phyloP scores from a whole-genome alignment of 257 asterid genomes.

The Nicotiana paniculata region DNA sequence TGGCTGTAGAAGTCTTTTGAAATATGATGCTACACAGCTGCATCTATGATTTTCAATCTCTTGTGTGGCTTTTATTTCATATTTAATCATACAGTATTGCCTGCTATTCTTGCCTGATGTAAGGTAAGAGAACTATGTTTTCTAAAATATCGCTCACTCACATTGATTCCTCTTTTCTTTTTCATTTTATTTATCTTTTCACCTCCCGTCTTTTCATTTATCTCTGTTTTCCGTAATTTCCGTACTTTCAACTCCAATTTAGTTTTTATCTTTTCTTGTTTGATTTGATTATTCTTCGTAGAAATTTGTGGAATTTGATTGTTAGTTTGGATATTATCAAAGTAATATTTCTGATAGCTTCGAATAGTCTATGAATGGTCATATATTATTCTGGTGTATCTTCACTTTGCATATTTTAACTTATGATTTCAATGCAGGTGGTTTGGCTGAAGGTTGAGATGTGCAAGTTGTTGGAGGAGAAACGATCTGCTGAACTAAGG shows the following conservation, averaged over 20 bases:
- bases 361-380: not conserved
- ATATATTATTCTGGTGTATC: not conserved
- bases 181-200: not conserved
- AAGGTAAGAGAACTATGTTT: not conserved
- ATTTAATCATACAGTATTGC: not conserved
- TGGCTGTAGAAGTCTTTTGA: not conserved
- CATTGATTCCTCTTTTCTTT: not conserved
- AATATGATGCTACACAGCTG: not conserved
- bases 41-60: not conserved
- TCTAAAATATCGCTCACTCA: not conserved
- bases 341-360: not conserved
- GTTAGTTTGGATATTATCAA: not conserved
- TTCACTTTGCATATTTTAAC: not conserved
- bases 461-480: conserved; percentile 86
- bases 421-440: conserved; percentile 40
- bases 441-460: conserved; percentile 85
- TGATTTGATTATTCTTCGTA: not conserved
- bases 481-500: conserved; percentile 93
- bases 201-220: not conserved
- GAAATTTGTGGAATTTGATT: not conserved
- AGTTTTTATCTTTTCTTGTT: not conserved
- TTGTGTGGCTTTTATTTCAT: not conserved
- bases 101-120: not conserved
- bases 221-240: not conserved
- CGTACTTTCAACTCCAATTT: not conserved